Conservation (phyloP, 352 stramenopile species). For the Globisporangium polare region DNA sequence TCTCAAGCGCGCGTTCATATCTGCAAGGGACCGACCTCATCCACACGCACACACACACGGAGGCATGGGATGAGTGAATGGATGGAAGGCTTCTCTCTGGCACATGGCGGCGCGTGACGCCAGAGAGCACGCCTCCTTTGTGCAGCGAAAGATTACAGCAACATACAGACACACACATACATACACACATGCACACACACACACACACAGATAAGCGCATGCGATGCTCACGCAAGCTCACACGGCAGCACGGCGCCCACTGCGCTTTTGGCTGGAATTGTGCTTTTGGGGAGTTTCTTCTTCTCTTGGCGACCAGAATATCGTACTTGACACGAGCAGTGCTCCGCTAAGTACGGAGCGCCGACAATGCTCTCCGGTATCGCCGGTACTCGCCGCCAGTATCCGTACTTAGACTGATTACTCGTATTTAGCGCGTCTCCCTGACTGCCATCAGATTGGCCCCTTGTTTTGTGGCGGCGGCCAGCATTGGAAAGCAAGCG, state of each 20-base stretch:
- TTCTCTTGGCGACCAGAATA: too few relatives aligned
- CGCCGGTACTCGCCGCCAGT: not conserved
- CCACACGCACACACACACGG: not conserved
- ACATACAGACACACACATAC: not conserved
- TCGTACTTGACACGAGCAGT: too few relatives aligned
- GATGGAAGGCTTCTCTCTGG: conserved; percentile 7
- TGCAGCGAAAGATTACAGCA: conserved; percentile 9
- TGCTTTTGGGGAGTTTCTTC: not conserved
- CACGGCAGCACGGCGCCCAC: too few relatives aligned
- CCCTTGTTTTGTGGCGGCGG: conserved; percentile 8
- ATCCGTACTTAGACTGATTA: not conserved
- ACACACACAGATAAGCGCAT: not conserved
- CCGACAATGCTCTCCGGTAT: too few relatives aligned
- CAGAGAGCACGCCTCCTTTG: conserved; percentile 11
- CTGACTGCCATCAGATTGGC: not conserved
- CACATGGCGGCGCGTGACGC: not conserved
- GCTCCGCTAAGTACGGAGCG: not conserved
- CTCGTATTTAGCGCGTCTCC: not conserved
- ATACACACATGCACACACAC: conserved; percentile 1
- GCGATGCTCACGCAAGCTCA: not conserved
- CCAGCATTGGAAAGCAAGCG: conserved; percentile 1
- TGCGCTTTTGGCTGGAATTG: not conserved
- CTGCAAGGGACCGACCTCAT: conserved; percentile 14
- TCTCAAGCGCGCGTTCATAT: conserved; percentile 7
- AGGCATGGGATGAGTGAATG: not conserved